Evolutionary conservation across 179 eudicot species (phyloP).

Genomic region (Silene coronaria): DNA sequence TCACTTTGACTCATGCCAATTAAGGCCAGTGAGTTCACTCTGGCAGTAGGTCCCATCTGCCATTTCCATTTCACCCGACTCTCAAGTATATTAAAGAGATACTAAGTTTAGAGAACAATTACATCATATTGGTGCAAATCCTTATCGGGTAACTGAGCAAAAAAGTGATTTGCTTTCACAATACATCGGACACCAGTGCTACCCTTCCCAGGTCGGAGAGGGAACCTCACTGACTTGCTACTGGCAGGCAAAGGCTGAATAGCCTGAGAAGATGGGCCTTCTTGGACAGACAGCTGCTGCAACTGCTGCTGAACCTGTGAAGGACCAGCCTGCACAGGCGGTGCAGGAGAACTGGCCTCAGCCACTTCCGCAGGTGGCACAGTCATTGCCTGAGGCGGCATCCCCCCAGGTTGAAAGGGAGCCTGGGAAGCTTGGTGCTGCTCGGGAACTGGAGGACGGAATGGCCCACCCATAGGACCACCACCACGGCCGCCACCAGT

Average conservation of each 20-base stretch:
- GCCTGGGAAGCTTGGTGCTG: slow-evolving; percentile 97
- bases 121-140: slow-evolving; percentile 94
- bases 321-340: slow-evolving; percentile 31
- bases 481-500: slow-evolving; percentile 45
- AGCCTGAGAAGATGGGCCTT: slow-evolving; percentile 48
- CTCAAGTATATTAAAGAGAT: neutral
- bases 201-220: slow-evolving; percentile 86
- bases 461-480: slow-evolving; percentile 54
- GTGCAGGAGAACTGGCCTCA: slow-evolving; percentile 37
- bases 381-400: slow-evolving; percentile 39
- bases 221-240: slow-evolving; percentile 75
- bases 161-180: slow-evolving; percentile 91
- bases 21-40: too few relatives aligned
- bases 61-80: neutral
- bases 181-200: slow-evolving; percentile 53
- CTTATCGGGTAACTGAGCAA: slow-evolving; percentile 81
- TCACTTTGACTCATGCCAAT: too few relatives aligned
- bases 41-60: too few relatives aligned
- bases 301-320: slow-evolving; percentile 42
- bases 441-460: slow-evolving; percentile 77
- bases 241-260: slow-evolving; percentile 60
- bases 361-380: slow-evolving; percentile 29
- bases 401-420: slow-evolving; percentile 54
- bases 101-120: neutral
- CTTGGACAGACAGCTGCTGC: slow-evolving; percentile 45